These are phyloP conservation scores for Cyclotella kingstonii DNA, from an alignment of 108 stramenopile species.

Conservation along the genomic window DNA sequence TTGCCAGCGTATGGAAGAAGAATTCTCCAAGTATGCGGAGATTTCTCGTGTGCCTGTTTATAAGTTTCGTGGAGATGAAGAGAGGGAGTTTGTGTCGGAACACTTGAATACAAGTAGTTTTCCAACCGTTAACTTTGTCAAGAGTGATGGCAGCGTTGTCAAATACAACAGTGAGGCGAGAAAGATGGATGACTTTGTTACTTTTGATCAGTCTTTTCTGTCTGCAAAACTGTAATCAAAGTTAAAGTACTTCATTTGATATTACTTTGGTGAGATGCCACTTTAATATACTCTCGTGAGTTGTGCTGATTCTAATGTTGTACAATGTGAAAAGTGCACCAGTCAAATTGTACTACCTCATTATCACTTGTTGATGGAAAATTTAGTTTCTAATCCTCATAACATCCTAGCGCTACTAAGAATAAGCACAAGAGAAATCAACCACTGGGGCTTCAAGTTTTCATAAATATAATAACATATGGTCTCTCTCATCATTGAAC, in stretches of 20 bases:
- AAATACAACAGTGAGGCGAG: conserved; percentile 91
- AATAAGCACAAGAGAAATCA: too few species aligned
- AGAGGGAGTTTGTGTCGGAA: conserved; percentile 81
- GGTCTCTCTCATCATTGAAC: too few species aligned
- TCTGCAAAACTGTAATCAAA: conserved; percentile 3
- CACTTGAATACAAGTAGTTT: conserved; percentile 88
- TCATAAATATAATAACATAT: too few species aligned
- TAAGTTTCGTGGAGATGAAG: conserved; percentile 90
- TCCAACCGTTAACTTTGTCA: conserved; percentile 90
- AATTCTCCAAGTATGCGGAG: conserved; percentile 72
- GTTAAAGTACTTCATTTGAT: neutral
- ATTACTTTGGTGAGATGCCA: neutral
- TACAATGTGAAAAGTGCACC: too few species aligned
- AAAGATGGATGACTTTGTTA: conserved; percentile 53
- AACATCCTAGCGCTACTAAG: too few species aligned
- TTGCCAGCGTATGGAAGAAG: conserved; percentile 85
- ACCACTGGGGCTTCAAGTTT: too few species aligned
- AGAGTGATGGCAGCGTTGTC: conserved; percentile 80
- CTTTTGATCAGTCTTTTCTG: conserved; percentile 30
- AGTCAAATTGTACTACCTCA: too few species aligned
- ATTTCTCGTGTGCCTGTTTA: conserved; percentile 66
- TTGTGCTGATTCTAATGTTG: too few species aligned
- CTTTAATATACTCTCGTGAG: too few species aligned
- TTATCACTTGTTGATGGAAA: too few species aligned
- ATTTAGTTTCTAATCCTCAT: too few species aligned